These are phyloP conservation scores for Trichoderma cornu-damae DNA, from an alignment of 2,329 filamentous ascomycete genomes.

Conservation along the genomic window DNA sequence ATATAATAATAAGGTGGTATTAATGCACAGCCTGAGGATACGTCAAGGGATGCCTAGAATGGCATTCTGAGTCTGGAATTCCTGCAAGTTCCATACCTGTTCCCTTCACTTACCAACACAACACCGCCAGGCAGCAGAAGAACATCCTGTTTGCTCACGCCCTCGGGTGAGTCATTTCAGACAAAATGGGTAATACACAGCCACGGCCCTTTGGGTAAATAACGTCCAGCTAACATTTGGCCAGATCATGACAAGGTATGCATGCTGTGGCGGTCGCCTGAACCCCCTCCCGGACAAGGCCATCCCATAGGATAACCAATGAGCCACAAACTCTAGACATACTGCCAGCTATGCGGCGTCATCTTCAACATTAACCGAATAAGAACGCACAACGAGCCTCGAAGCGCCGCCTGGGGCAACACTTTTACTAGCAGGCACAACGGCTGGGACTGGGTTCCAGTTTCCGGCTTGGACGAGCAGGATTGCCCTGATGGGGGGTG, in stretches of 20 bases:
- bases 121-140: no score
- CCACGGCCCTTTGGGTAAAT: neutral
- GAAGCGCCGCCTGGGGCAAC: constrained; percentile 20
- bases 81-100: no score
- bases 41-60: no score
- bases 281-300: no score
- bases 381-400: constrained; percentile 23
- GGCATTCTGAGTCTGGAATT: no score
- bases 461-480: neutral
- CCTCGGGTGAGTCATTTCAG: neutral
- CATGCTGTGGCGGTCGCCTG: neutral
- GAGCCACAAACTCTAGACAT: neutral
- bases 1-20: no score
- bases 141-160: no score
- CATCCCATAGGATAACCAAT: neutral
- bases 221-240: neutral
- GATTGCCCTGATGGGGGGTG: constrained; percentile 14
- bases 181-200: neutral
- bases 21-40: no score
- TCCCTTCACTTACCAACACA: no score
- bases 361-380: constrained; percentile 28
- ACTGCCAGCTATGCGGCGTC: constrained; percentile 29
- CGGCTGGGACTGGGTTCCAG: constrained; percentile 1
- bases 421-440: neutral
- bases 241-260: constrained; percentile 6